Percentiles rank a stretch among this genome's conserved stretches.
phyloP scores from a whole-genome alignment of 2,329 filamentous ascomycete species.

The Fusarium subtropicale region DNA sequence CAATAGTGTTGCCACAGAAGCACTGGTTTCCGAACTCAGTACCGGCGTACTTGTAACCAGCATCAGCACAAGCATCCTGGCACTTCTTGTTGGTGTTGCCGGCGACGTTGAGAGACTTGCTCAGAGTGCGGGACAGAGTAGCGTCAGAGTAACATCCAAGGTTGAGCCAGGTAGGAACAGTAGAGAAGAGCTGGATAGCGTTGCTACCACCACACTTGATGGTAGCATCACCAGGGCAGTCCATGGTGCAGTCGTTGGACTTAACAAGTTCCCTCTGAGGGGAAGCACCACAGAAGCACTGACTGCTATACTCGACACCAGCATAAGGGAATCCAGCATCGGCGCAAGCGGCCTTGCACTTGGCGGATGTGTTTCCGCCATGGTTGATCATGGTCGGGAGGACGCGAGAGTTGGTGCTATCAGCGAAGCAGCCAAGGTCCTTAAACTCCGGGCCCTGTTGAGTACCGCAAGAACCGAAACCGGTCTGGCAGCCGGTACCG shows the following conservation, averaged over 20 bases:
- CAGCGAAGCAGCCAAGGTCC: background rate
- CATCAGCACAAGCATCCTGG: background rate
- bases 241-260: background rate
- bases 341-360: background rate
- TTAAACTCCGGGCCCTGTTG: background rate
- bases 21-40: background rate
- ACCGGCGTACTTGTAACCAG: background rate
- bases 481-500: background rate
- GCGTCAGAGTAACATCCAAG: background rate
- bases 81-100: background rate
- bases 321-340: background rate
- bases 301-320: background rate
- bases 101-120: background rate
- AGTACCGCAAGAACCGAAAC: background rate
- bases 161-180: background rate
- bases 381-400: background rate
- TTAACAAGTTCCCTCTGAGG: background rate
- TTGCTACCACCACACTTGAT: background rate
- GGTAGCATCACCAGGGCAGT: background rate
- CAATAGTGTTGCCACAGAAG: background rate
- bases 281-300: background rate
- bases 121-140: background rate
- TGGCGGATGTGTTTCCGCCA: background rate
- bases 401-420: background rate
- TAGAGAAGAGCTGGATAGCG: background rate